Percentiles rank a stretch among this genome's conserved stretches.
These are phyloP conservation scores for Nakaseomyces sp. DNA, from an alignment of 1,139 yeast genomes.

Conservation along the genomic window DNA sequence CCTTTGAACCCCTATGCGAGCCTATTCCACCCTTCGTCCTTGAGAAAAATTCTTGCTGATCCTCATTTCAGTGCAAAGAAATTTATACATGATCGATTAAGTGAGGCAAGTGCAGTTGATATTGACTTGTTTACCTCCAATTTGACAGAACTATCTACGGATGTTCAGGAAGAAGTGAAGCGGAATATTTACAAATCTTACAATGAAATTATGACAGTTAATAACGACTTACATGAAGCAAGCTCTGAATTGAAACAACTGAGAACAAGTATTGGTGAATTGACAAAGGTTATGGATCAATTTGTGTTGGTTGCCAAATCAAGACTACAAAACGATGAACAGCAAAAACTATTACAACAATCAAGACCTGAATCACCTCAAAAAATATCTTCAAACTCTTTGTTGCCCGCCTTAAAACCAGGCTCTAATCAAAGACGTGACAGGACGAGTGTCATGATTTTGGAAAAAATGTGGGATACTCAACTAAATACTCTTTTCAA, in stretches of 20 bases:
- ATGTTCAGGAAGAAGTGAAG: slow-evolving; percentile 57
- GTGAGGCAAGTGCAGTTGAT: slow-evolving; percentile 63
- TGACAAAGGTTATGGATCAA: slow-evolving; percentile 55
- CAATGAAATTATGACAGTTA: slow-evolving; percentile 59
- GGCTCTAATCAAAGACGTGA: slow-evolving; percentile 35
- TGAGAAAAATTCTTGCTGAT: slow-evolving; percentile 28
- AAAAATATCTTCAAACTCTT: slow-evolving; percentile 4
- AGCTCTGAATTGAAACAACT: slow-evolving; percentile 56
- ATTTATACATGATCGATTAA: slow-evolving; percentile 46
- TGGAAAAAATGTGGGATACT: slow-evolving; percentile 74
- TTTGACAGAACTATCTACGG: slow-evolving; percentile 43
- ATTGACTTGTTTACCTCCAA: slow-evolving; percentile 63
- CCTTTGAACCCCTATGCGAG: neutral
- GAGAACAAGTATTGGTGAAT: slow-evolving; percentile 51
- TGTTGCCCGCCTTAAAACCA: slow-evolving; percentile 23
- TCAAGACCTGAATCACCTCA: neutral
- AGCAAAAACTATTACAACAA: slow-evolving; percentile 5
- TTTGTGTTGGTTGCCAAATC: slow-evolving; percentile 65
- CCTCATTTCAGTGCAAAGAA: slow-evolving; percentile 40
- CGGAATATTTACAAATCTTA: slow-evolving; percentile 61
- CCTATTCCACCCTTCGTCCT: slow-evolving; percentile 7
- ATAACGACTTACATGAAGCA: slow-evolving; percentile 54
- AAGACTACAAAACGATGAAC: slow-evolving; percentile 40
- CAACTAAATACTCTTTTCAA: slow-evolving; percentile 65
- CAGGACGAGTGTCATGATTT: slow-evolving; percentile 59